Base-by-base conservation (phyloP, 495 filamentous ascomycete genomes). In the Neurospora sp. region DNA sequence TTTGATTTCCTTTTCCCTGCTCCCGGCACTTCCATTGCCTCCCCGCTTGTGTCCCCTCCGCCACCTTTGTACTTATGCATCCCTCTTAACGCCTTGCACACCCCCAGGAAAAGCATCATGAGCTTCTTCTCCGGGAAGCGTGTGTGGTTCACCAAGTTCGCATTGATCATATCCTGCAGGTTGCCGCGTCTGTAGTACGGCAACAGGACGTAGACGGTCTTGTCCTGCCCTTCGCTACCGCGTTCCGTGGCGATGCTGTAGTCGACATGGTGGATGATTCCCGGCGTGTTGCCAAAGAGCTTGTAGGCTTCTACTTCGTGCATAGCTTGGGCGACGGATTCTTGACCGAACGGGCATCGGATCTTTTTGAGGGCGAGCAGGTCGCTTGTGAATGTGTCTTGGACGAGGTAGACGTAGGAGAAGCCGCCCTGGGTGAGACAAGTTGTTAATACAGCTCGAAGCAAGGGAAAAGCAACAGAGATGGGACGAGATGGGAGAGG, bases 351-450 rank as follows among this genome's bases (percentile, higher is more conserved):
- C 16, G 96, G 96, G 84, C 88, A 99, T 76, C 95, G 90, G 79
- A 99, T 99, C 84, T 98, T 98, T 83, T 99, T 99, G 40, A 99
- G 88, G 8, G 96, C 96, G 83, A 94, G 97, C 48, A 98, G 87
- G 73, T 93, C 88, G 31, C 91, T 90, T 69, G 88, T 91, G 40
- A 87, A 84, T 59, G 91, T 94, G 78, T 96, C 93, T 87, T 98
- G 92, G 40, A 99, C 96, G 71, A 99, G 92, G 83, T 99, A 99
- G 73, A 99, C 96, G 81, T 98, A 98, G 75, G 92, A 96, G 86
- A 98, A 99, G 73, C 96, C 95, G 81, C 95, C 95, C 89, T 95
- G 79, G 73, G 42, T 16, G 8, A n/a, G 42, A 65, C 3, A 14
- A 2, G 31, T 20, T 41, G 59, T 74, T 12, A 69, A 5, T 10